These are phyloP conservation scores for Datura wrightii DNA, from an alignment of 257 asterid species.

Conservation along the genomic window DNA sequence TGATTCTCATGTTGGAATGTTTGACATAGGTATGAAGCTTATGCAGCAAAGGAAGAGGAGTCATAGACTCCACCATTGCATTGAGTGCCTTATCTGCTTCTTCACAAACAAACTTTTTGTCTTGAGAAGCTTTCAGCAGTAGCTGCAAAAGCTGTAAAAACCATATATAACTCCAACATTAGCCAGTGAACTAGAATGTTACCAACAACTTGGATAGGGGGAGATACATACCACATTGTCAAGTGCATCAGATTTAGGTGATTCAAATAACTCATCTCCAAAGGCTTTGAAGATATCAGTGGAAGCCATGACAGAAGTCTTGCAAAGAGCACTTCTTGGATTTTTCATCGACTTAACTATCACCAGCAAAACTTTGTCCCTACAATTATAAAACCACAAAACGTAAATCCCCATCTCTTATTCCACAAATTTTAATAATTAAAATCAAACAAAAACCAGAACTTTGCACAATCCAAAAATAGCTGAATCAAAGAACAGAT, in stretches of 20 bases:
- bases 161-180: background rate
- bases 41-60: constrained; percentile 75
- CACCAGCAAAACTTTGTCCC: constrained; percentile 68
- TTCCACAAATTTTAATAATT: background rate
- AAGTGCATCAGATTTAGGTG: constrained; percentile 58
- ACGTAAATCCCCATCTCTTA: background rate
- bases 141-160: constrained; percentile 77
- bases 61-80: constrained; percentile 67
- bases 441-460: background rate
- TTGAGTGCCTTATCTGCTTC: constrained; percentile 79
- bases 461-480: background rate
- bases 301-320: constrained; percentile 92
- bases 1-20: constrained; percentile 74
- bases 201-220: background rate
- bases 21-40: constrained; percentile 60
- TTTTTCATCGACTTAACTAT: constrained; percentile 87
- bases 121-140: constrained; percentile 88
- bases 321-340: constrained; percentile 96
- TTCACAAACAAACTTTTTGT: constrained; percentile 95
- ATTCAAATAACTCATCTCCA: constrained; percentile 66
- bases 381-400: constrained; percentile 30
- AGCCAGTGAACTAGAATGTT: background rate
- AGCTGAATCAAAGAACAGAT: background rate
- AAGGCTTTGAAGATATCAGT: constrained; percentile 80
- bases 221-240: constrained; percentile 60